Conservation (phyloP, 2,329 filamentous ascomycete genomes). For the Kalaharituber pfeilii region DNA sequence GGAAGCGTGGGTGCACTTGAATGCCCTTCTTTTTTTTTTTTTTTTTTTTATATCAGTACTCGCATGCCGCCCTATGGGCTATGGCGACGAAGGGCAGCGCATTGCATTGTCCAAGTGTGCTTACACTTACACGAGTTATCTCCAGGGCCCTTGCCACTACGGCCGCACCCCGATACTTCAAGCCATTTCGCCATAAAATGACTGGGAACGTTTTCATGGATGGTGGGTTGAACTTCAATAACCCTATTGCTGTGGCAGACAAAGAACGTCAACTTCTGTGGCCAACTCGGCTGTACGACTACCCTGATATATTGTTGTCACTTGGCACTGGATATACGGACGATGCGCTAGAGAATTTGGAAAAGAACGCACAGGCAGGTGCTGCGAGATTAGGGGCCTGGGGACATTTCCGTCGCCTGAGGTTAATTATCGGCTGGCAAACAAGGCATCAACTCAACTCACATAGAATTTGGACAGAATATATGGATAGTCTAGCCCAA, state of each 20-base stretch:
- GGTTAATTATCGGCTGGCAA: slow-evolving; percentile 12
- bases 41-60: no score
- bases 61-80: no score
- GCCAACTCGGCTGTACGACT: slow-evolving; percentile 19
- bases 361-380: slow-evolving; percentile 1
- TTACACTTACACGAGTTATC: background rate
- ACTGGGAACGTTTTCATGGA: slow-evolving; percentile 34
- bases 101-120: no score
- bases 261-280: slow-evolving; percentile 30
- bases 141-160: slow-evolving; percentile 33
- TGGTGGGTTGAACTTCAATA: slow-evolving; percentile 35
- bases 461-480: slow-evolving; percentile 21
- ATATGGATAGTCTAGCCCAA: slow-evolving; percentile 10
- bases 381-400: slow-evolving; percentile 4
- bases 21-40: no score
- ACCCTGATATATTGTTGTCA: slow-evolving; percentile 25
- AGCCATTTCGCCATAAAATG: slow-evolving; percentile 34
- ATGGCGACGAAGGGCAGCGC: no score
- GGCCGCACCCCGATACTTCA: slow-evolving; percentile 35
- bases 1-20: slow-evolving; percentile 34
- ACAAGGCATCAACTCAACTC: slow-evolving; percentile 17
- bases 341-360: slow-evolving; percentile 4
- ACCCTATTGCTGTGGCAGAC: slow-evolving; percentile 36
- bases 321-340: slow-evolving; percentile 21
- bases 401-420: slow-evolving; percentile 2